Percentiles rank a stretch among this genome's conserved stretches.
These are phyloP conservation scores for Rubroshorea leprosula DNA, from an alignment of 345 rosid species.

Conservation along the genomic window DNA sequence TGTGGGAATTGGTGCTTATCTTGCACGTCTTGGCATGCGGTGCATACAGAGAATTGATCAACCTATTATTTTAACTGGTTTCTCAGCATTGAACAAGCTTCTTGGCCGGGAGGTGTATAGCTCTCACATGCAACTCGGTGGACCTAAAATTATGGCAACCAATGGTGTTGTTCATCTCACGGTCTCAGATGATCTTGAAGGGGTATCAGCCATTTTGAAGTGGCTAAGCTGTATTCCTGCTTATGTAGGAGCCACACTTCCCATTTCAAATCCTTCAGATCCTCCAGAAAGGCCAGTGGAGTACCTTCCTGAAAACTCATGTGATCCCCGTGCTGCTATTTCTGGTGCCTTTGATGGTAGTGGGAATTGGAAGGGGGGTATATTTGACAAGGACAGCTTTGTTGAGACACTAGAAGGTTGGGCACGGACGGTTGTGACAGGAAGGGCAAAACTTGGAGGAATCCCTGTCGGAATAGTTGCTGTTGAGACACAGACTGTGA, in stretches of 20 bases:
- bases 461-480: conserved; percentile 97
- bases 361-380: conserved; percentile 94
- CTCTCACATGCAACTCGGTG: conserved; percentile 99
- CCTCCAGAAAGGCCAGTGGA: conserved; percentile 87
- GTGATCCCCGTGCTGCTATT: conserved; percentile 99
- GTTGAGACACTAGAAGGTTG: conserved; percentile 94
- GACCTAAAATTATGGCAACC: conserved; percentile 98
- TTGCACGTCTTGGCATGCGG: conserved; percentile 97
- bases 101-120: conserved; percentile 99
- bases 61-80: conserved; percentile 96
- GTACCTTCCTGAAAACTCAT: conserved; percentile 79
- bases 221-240: conserved; percentile 96
- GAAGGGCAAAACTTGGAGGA: conserved; percentile 99
- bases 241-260: conserved; percentile 70
- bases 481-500: conserved; percentile 96
- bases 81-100: conserved; percentile 94
- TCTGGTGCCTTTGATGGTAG: conserved; percentile 50
- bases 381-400: conserved; percentile 91
- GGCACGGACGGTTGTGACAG: conserved; percentile 99
- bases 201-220: conserved; percentile 79
- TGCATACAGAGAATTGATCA: conserved; percentile 99
- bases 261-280: conserved; percentile 56
- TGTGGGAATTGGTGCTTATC: conserved; percentile 98
- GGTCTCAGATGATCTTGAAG: conserved; percentile 97
- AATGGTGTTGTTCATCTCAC: conserved; percentile 98